Conservation (phyloP, 805 yeast species). For the Hanseniaspora valbyensis region DNA sequence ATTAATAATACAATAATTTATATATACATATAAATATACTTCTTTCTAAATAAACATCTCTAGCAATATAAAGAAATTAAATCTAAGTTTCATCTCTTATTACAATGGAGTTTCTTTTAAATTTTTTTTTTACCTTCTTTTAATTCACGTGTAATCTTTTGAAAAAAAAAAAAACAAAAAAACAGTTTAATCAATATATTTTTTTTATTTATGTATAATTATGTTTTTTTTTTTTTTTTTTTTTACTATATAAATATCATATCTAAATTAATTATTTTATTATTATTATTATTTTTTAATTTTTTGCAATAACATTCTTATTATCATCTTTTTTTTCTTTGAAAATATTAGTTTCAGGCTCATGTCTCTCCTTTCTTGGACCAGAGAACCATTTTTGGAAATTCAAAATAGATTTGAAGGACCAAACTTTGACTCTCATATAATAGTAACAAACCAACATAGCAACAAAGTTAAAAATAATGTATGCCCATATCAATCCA, state of each 20-base stretch:
- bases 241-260: too few relatives aligned
- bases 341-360: constrained; percentile 36
- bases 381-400: constrained; percentile 35
- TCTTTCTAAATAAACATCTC: too few relatives aligned
- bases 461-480: constrained; percentile 31
- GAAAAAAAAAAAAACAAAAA: too few relatives aligned
- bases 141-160: neutral
- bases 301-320: constrained; percentile 16
- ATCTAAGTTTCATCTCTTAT: too few relatives aligned
- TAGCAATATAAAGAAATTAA: too few relatives aligned
- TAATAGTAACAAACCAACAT: constrained; percentile 32
- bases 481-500: constrained; percentile 43
- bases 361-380: constrained; percentile 39
- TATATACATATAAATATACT: too few relatives aligned
- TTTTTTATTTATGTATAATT: neutral
- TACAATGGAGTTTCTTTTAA: neutral
- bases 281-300: too few relatives aligned
- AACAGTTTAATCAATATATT: neutral
- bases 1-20: too few relatives aligned
- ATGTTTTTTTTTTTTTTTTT: neutral
- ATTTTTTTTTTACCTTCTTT: too few relatives aligned
- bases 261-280: too few relatives aligned
- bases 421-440: constrained; percentile 33
- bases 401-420: constrained; percentile 28
- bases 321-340: constrained; percentile 33